Evolutionary conservation across 441 rosid genomes (phyloP).

Genomic region (Monsonia emarginata): DNA sequence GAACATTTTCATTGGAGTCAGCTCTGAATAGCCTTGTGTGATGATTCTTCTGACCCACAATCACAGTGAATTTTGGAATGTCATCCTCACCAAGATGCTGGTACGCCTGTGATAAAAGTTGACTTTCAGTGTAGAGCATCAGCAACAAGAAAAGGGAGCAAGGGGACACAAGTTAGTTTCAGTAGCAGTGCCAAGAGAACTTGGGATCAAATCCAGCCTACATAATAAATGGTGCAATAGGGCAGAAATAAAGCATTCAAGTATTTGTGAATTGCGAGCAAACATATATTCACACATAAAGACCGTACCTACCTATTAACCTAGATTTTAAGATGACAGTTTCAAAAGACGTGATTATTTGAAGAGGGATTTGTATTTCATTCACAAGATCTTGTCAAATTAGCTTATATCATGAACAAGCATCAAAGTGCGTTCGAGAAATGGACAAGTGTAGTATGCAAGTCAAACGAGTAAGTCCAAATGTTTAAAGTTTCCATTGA

Average conservation of each 20-base stretch:
- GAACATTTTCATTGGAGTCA: constrained; percentile 60
- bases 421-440: neutral
- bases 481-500: neutral
- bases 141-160: neutral
- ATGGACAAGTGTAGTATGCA: neutral
- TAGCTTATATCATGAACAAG: neutral
- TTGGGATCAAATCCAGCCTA: neutral
- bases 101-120: constrained; percentile 46
- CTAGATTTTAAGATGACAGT: neutral
- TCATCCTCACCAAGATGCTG: constrained; percentile 56
- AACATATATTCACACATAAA: neutral
- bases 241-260: neutral
- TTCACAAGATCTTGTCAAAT: neutral
- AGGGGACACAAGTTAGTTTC: neutral
- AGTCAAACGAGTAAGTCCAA: constrained; percentile 4
- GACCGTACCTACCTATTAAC: neutral
- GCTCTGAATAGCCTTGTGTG: constrained; percentile 72
- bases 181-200: neutral
- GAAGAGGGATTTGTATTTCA: constrained; percentile 1
- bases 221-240: neutral
- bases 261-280: neutral
- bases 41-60: constrained; percentile 82
- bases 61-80: constrained; percentile 76
- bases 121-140: neutral
- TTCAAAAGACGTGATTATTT: constrained; percentile 2